Evolutionary conservation across 495 filamentous ascomycete genomes (phyloP).

Genomic region (Bacidia gigantensis): DNA sequence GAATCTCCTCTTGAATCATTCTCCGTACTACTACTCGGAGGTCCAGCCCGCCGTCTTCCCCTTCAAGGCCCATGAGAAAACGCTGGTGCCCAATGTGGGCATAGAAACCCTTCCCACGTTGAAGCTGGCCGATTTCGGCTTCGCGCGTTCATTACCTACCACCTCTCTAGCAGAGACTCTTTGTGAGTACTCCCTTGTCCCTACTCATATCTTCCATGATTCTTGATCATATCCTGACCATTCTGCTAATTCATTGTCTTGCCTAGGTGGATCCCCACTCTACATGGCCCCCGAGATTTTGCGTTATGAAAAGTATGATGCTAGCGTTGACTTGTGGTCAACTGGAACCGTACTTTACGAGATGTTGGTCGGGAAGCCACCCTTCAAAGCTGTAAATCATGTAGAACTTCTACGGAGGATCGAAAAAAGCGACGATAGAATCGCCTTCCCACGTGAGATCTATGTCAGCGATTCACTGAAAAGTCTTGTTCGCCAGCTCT

Average conservation of each 20-base stretch:
- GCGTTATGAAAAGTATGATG: constrained; percentile 93
- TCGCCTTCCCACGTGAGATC: constrained; percentile 65
- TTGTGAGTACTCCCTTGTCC: too few species aligned
- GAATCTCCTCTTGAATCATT: constrained; percentile 82
- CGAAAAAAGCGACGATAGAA: constrained; percentile 68
- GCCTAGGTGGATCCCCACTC: constrained; percentile 91
- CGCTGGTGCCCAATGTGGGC: constrained; percentile 65
- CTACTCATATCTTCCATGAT: too few species aligned
- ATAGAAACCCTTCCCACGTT: constrained; percentile 83
- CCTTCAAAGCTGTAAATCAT: constrained; percentile 85
- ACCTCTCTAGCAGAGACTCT: constrained; percentile 89
- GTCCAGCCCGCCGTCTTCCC: constrained; percentile 38
- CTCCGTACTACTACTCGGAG: constrained; percentile 47
- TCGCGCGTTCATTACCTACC: constrained; percentile 76
- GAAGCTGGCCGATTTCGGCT: constrained; percentile 96
- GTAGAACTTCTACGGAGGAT: constrained; percentile 88
- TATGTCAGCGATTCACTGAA: constrained; percentile 66
- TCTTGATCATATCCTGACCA: too few species aligned
- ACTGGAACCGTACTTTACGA: constrained; percentile 90
- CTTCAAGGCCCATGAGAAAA: constrained; percentile 54
- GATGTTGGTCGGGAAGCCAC: constrained; percentile 83
- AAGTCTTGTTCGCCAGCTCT: constrained; percentile 57
- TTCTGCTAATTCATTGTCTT: too few species aligned
- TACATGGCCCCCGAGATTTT: constrained; percentile 99
- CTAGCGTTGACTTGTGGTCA: constrained; percentile 94